These are phyloP conservation scores for Phytophthora colocasiae DNA, from an alignment of 352 stramenopile species.

Conservation along the genomic window DNA sequence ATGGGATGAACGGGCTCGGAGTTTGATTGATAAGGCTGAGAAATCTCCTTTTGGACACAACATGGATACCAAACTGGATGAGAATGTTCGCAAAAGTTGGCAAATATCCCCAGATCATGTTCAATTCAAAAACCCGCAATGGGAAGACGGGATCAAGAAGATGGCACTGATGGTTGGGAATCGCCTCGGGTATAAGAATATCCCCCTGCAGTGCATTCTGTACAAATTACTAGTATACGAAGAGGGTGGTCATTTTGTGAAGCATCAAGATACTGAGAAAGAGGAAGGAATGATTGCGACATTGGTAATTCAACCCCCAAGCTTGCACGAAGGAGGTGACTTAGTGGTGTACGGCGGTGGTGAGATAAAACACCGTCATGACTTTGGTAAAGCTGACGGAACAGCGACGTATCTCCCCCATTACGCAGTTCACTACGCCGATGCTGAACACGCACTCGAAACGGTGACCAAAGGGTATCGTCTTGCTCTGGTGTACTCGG, in stretches of 20 bases:
- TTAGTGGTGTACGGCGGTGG: conserved; percentile 24
- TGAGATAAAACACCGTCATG: conserved; percentile 15
- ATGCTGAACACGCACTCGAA: conserved; percentile 31
- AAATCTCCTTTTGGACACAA: too few relatives aligned
- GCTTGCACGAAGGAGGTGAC: conserved; percentile 27
- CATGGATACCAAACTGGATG: too few relatives aligned
- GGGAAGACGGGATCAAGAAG: conserved; percentile 10
- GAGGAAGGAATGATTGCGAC: conserved; percentile 61
- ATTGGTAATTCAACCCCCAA: conserved; percentile 24
- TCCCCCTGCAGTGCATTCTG: not conserved
- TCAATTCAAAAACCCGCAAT: conserved; percentile 20
- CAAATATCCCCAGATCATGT: conserved; percentile 18
- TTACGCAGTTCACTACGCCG: conserved; percentile 36
- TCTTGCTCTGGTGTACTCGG: conserved; percentile 30
- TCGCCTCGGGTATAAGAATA: conserved; percentile 18
- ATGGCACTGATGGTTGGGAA: conserved; percentile 4
- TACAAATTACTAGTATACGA: conserved; percentile 61
- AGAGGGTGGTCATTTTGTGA: conserved; percentile 44
- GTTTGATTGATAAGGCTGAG: too few relatives aligned
- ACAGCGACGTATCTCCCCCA: conserved; percentile 24
- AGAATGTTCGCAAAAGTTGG: conserved; percentile 32
- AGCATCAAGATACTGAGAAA: conserved; percentile 63
- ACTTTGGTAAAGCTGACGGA: conserved; percentile 25
- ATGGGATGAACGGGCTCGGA: too few relatives aligned
- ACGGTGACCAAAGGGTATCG: conserved; percentile 30